phyloP scores from a whole-genome alignment of 106 monocot genomes.

The Ottelia alismoides region DNA sequence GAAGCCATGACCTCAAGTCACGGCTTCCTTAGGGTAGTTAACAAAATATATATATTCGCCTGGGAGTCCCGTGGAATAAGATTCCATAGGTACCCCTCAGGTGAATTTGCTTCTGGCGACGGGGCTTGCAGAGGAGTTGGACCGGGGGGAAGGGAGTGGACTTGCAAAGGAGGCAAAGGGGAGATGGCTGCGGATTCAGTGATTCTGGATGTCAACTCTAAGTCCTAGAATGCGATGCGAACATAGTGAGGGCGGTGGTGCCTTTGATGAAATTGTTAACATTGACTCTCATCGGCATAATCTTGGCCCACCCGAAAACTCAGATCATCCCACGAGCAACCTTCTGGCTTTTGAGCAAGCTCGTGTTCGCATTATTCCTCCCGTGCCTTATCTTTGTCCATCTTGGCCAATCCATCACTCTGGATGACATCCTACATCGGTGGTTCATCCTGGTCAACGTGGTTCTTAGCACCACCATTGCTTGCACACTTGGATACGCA shows the following conservation, averaged over 20 bases:
- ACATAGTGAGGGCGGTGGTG: conserved; percentile 48
- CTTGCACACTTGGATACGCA: conserved; percentile 61
- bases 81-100: too few relatives aligned
- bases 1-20: too few relatives aligned
- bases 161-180: too few relatives aligned
- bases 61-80: too few relatives aligned
- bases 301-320: conserved; percentile 59
- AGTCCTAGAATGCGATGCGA: too few relatives aligned
- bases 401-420: conserved; percentile 67
- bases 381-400: conserved; percentile 94
- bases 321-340: conserved; percentile 71
- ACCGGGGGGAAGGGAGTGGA: too few relatives aligned
- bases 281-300: conserved; percentile 65
- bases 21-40: too few relatives aligned
- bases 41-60: too few relatives aligned
- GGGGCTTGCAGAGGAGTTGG: too few relatives aligned
- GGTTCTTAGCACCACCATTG: conserved; percentile 52
- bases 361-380: conserved; percentile 90
- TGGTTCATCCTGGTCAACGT: conserved; percentile 95
- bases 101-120: too few relatives aligned
- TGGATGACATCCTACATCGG: conserved; percentile 39
- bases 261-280: conserved; percentile 75
- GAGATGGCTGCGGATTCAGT: too few relatives aligned
- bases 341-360: conserved; percentile 84
- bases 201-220: too few relatives aligned